Evolutionary conservation across 2,329 filamentous ascomycete species (phyloP).

Genomic region (Endocalyx cinctus): DNA sequence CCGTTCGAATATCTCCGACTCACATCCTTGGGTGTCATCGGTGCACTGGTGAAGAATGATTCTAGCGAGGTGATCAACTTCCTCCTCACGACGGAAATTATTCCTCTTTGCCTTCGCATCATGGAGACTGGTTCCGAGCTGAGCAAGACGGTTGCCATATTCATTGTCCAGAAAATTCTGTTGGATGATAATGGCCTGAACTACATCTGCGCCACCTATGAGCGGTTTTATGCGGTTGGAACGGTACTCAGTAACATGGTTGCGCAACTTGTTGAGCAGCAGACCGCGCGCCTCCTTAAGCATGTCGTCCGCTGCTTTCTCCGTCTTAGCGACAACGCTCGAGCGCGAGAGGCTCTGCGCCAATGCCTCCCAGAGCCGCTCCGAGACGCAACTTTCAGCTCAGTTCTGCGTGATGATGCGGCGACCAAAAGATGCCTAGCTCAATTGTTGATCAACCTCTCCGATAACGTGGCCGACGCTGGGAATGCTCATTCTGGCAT

Average conservation of each 20-base stretch:
- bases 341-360: slow-evolving; percentile 87
- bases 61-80: slow-evolving; percentile 99
- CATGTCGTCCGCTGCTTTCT: slow-evolving; percentile 97
- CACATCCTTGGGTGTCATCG: slow-evolving; percentile 93
- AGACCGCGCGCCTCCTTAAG: slow-evolving; percentile 92
- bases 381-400: slow-evolving; percentile 95
- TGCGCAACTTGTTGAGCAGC: slow-evolving; percentile 92
- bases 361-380: slow-evolving; percentile 98
- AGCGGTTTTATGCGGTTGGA: slow-evolving; percentile 95
- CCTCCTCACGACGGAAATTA: slow-evolving; percentile 95
- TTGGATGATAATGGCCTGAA: slow-evolving; percentile 94
- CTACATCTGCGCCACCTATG: slow-evolving; percentile 98
- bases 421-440: slow-evolving; percentile 96
- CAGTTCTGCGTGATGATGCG: slow-evolving; percentile 91
- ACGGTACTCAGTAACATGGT: slow-evolving; percentile 99
- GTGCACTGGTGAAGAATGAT: slow-evolving; percentile 96
- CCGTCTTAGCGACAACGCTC: slow-evolving; percentile 89
- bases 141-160: slow-evolving; percentile 98
- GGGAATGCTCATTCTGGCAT: slow-evolving; percentile 21
- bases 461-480: slow-evolving; percentile 69
- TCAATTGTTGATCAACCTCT: slow-evolving; percentile 95
- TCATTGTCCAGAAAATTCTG: slow-evolving; percentile 98
- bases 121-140: slow-evolving; percentile 99
- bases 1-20: slow-evolving; percentile 97
- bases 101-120: slow-evolving; percentile 92